Percentiles rank a stretch among this genome's conserved stretches.
phyloP scores from a whole-genome alignment of 2,329 filamentous ascomycete species.

The Penicillium sp. region DNA sequence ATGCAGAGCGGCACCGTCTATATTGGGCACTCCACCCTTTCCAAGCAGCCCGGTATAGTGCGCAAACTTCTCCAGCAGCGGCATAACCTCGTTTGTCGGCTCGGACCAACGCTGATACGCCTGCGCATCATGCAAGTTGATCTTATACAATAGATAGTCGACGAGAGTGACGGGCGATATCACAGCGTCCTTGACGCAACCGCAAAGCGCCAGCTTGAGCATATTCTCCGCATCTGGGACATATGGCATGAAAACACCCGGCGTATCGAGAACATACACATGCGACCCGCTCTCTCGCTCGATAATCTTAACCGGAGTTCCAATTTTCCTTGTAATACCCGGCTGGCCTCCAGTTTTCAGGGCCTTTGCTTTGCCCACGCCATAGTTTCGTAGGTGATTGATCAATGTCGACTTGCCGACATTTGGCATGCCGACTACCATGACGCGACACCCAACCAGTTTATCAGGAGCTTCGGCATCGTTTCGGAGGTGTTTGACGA shows the following conservation, averaged over 20 bases:
- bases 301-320: slow-evolving; percentile 75
- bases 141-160: slow-evolving; percentile 81
- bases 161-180: slow-evolving; percentile 72
- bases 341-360: slow-evolving; percentile 81
- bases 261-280: slow-evolving; percentile 85
- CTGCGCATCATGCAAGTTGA: slow-evolving; percentile 64
- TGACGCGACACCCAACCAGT: slow-evolving; percentile 74
- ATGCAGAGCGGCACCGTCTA: slow-evolving; percentile 71
- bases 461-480: slow-evolving; percentile 36
- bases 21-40: slow-evolving; percentile 66
- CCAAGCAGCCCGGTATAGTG: slow-evolving; percentile 68
- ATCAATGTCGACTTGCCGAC: slow-evolving; percentile 94
- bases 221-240: slow-evolving; percentile 79
- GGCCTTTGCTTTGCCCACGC: slow-evolving; percentile 63
- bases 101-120: slow-evolving; percentile 60
- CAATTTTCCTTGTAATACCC: slow-evolving; percentile 82
- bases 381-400: slow-evolving; percentile 71
- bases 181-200: slow-evolving; percentile 84
- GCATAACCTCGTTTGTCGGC: slow-evolving; percentile 80
- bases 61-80: slow-evolving; percentile 67
- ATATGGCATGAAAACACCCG: slow-evolving; percentile 92
- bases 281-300: slow-evolving; percentile 54
- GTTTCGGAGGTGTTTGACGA: slow-evolving; percentile 32
- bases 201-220: slow-evolving; percentile 89
- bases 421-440: slow-evolving; percentile 97